Base-by-base conservation (phyloP, 176 grass and related monocot genomes). In the Oryza rufipogon region DNA sequence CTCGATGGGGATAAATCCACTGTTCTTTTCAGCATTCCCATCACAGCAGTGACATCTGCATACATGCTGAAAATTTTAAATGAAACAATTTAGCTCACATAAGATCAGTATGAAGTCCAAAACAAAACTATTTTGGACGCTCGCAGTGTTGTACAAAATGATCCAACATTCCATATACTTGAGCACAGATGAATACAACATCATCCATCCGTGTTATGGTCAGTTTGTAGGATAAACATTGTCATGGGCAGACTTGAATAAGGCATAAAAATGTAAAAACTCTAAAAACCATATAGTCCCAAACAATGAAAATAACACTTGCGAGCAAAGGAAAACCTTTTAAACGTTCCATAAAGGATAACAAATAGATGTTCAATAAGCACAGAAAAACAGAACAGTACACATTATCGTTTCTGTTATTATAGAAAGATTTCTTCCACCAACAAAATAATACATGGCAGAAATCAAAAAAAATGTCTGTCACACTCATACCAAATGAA, bases 1-100 rank as follows among this genome's bases (percentile, higher is more conserved):
- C 36, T 38, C 5, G 5, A 38, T 6, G 5, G 15, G 51, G 4
- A 19, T 54, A 54, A 48, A 54, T 60, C 54, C 54, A 60, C 54
- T 52, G 14, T 9, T 52, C 15, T 4, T 60, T 60, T 60, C n/a
- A n/a, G 1, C 19, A 60, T 60, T 60, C 19, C 7, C 6, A 60
- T 60, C 54, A 60, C 19, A 30, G 38, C 9, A 46, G 13, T 25
- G 61, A 58, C 64, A 9, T 79, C 48, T 84, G 68, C 33, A 68
- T 66, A 68, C 33, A 13, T 84, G 70, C 58, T 67, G 23, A 84
- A 72, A 73, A 44, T 19, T 73, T 84, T 9, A 44, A 67, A 52
- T 44, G 48, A 66, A 83, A 38, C 6, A 38, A 38, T 38, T 38
- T 38, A 5, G 4, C 36, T 38, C 36, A 38, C 30, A 32, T 32